Evolutionary conservation across 805 yeast genomes (phyloP).

Genomic region (Myxozyma monticola): DNA sequence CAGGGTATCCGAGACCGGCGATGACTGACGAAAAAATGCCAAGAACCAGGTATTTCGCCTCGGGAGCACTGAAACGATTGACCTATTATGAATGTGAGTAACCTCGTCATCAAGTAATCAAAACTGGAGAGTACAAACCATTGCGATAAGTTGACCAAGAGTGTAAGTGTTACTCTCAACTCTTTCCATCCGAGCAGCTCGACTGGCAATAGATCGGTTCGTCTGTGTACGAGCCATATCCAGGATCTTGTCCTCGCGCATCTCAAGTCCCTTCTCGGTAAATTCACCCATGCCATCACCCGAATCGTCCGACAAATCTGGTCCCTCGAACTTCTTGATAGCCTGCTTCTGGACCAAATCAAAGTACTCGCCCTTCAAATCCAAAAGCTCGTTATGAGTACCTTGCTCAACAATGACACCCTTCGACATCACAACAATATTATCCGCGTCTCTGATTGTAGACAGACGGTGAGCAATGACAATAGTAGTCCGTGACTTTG

Average conservation of each 20-base stretch:
- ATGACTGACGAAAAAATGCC: slow-evolving; percentile 19
- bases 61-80: slow-evolving; percentile 9
- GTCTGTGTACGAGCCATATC: slow-evolving; percentile 18
- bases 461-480: slow-evolving; percentile 54
- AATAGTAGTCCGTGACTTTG: slow-evolving; percentile 45
- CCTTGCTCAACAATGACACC: slow-evolving; percentile 50
- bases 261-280: slow-evolving; percentile 5
- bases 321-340: slow-evolving; percentile 16
- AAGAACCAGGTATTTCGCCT: background rate
- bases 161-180: background rate
- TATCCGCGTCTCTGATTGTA: too few species aligned
- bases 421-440: slow-evolving; percentile 46
- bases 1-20: slow-evolving; percentile 20
- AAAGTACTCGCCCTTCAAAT: slow-evolving; percentile 30
- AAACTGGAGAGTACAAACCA: background rate
- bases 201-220: slow-evolving; percentile 17
- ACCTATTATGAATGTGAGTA: slow-evolving; percentile 9
- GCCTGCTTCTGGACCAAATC: slow-evolving; percentile 42
- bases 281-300: background rate
- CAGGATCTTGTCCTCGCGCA: slow-evolving; percentile 19
- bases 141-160: background rate
- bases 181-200: background rate
- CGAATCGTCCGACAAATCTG: background rate
- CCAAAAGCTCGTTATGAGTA: slow-evolving; percentile 37
- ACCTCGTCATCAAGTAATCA: background rate